phyloP scores from a whole-genome alignment of 306 rosid species.

The Prunus mira region DNA sequence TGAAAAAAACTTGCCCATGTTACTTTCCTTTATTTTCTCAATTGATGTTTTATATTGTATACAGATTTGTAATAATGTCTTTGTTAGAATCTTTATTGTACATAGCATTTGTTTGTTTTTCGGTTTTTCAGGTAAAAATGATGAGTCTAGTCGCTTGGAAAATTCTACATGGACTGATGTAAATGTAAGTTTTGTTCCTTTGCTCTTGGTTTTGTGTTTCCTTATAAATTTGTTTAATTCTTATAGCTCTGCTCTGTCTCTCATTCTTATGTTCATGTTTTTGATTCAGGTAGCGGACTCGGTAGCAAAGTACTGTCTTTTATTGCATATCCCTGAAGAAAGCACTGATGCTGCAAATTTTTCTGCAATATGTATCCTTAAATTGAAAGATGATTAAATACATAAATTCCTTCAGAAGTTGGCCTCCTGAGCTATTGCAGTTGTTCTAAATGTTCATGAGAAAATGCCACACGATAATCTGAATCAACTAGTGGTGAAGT shows the following conservation, averaged over 20 bases:
- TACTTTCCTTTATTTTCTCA: background rate
- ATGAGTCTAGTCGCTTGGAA: constrained; percentile 41
- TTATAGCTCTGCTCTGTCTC: background rate
- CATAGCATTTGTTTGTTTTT: background rate
- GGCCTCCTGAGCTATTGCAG: background rate
- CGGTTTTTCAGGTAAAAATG: constrained; percentile 39
- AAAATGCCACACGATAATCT: background rate
- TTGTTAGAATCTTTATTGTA: background rate
- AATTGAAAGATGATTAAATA: background rate
- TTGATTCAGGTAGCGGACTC: constrained; percentile 46
- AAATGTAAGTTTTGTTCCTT: constrained; percentile 20
- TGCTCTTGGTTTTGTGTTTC: background rate
- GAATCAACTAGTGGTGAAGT: background rate
- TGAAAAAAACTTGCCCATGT: background rate
- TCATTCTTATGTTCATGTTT: background rate
- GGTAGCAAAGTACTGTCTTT: constrained; percentile 42
- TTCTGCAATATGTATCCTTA: constrained; percentile 57
- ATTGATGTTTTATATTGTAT: background rate
- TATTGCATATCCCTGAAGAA: constrained; percentile 47
- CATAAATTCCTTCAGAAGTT: background rate
- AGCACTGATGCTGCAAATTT: constrained; percentile 46
- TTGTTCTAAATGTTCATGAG: background rate
- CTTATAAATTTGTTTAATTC: background rate
- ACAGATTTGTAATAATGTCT: background rate
- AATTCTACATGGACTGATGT: constrained; percentile 41